Conservation (phyloP, 805 yeast species). For the Ogataea ganodermae region DNA sequence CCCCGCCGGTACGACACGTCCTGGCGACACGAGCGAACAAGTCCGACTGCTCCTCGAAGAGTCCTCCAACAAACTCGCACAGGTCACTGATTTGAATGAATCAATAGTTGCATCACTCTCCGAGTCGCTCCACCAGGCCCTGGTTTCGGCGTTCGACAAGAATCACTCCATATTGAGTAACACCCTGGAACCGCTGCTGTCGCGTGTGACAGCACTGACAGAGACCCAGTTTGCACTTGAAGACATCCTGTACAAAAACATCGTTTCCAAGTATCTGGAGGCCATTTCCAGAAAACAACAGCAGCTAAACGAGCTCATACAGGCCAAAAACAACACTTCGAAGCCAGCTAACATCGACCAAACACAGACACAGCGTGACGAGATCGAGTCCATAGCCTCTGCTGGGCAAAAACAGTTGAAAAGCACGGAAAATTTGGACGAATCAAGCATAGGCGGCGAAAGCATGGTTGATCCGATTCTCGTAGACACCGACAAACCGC, state of each 20-base stretch:
- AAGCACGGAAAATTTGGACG: neutral
- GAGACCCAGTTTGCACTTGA: slow-evolving; percentile 1
- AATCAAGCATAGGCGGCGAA: neutral
- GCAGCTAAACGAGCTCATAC: neutral
- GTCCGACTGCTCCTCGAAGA: neutral
- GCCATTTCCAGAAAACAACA: slow-evolving; percentile 3
- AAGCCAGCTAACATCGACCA: neutral
- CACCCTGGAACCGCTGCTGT: neutral
- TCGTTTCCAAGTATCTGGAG: neutral
- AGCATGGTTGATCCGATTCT: slow-evolving; percentile 9
- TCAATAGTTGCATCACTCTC: neutral
- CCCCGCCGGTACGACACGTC: too few species aligned
- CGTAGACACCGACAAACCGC: neutral
- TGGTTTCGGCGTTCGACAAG: neutral
- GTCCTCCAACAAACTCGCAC: neutral
- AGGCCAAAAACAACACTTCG: neutral
- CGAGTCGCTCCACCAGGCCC: neutral
- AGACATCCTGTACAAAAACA: neutral
- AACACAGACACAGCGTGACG: neutral
- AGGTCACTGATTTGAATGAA: neutral
- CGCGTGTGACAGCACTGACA: neutral
- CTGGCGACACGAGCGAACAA: neutral
- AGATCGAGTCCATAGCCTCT: slow-evolving; percentile 3
- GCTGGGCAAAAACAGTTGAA: slow-evolving; percentile 1
- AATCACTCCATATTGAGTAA: neutral